phyloP scores from a whole-genome alignment of 2,329 filamentous ascomycete species.

The Hymenoscyphus scutula region DNA sequence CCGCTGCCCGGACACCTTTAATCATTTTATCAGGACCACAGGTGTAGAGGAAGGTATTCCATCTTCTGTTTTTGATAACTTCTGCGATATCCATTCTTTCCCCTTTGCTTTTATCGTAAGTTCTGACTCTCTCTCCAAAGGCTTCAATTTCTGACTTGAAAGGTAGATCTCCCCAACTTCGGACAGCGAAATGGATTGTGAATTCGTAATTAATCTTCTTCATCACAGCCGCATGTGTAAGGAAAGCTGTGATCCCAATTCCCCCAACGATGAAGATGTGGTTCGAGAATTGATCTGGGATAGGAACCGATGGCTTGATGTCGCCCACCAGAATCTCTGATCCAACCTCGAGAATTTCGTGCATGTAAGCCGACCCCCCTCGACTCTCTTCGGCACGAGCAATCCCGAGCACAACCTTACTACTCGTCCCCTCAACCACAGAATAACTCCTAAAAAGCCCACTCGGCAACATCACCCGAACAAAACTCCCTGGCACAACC shows the following conservation, averaged over 20 bases:
- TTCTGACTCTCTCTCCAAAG: slow-evolving; percentile 42
- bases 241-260: slow-evolving; percentile 65
- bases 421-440: slow-evolving; percentile 50
- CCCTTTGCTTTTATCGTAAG: slow-evolving; percentile 53
- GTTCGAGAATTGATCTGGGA: slow-evolving; percentile 47
- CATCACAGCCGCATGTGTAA: slow-evolving; percentile 47
- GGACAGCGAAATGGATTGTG: slow-evolving; percentile 58
- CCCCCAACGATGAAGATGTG: slow-evolving; percentile 64
- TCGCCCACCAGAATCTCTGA: slow-evolving; percentile 50
- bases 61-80: slow-evolving; percentile 46
- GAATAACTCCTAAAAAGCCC: slow-evolving; percentile 60
- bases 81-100: slow-evolving; percentile 50
- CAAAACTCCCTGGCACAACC: slow-evolving; percentile 51
- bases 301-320: slow-evolving; percentile 49
- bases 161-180: slow-evolving; percentile 50
- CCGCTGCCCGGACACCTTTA: slow-evolving; percentile 46
- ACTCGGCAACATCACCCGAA: slow-evolving; percentile 54
- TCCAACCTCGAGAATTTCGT: slow-evolving; percentile 47
- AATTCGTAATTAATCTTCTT: slow-evolving; percentile 48
- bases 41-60: slow-evolving; percentile 58
- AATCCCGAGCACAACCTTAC: slow-evolving; percentile 56
- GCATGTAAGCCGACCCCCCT: slow-evolving; percentile 61
- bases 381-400: slow-evolving; percentile 53
- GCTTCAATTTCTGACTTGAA: slow-evolving; percentile 48
- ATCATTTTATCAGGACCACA: slow-evolving; percentile 60